A percentile compares a stretch with the other conserved stretches of the same genome.
These are phyloP conservation scores for Raddia distichophylla DNA, from an alignment of 176 grass and related monocot genomes.

Conservation along the genomic window DNA sequence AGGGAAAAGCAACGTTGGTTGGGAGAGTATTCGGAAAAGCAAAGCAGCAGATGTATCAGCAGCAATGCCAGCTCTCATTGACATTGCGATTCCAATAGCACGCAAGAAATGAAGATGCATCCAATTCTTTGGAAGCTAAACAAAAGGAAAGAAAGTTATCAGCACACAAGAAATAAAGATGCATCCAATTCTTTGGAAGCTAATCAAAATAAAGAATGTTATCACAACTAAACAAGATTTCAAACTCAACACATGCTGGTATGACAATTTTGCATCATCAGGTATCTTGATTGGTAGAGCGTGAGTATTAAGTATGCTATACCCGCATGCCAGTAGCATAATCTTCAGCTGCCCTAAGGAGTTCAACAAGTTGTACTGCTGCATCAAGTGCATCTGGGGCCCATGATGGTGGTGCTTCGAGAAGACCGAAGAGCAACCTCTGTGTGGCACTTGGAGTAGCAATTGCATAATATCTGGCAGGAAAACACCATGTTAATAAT, in stretches of 20 bases:
- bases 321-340: slow-evolving; percentile 92
- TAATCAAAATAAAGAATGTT: slow-evolving; percentile 45
- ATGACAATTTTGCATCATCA: slow-evolving; percentile 17
- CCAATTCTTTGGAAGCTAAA: slow-evolving; percentile 96
- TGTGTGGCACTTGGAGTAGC: slow-evolving; percentile 99
- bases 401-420: slow-evolving; percentile 99
- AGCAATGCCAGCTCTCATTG: slow-evolving; percentile 94
- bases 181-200: slow-evolving; percentile 98
- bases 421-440: slow-evolving; percentile 92
- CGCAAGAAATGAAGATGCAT: slow-evolving; percentile 98
- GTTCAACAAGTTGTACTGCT: slow-evolving; percentile 98
- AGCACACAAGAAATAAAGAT: slow-evolving; percentile 93
- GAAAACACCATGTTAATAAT: slow-evolving; percentile 27
- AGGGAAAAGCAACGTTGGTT: slow-evolving; percentile 94
- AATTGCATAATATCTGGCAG: slow-evolving; percentile 89
- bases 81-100: slow-evolving; percentile 96
- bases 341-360: slow-evolving; percentile 98
- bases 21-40: slow-evolving; percentile 97
- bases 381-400: slow-evolving; percentile 99
- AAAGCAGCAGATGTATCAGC: slow-evolving; percentile 93
- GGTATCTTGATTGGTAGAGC: slow-evolving; percentile 21
- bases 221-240: slow-evolving; percentile 28
- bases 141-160: slow-evolving; percentile 25
- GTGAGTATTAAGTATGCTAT: slow-evolving; percentile 32
- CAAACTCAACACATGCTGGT: slow-evolving; percentile 4